phyloP scores from a whole-genome alignment of 768 basidiomycete genomes.

The Leccinellum rugosiceps region DNA sequence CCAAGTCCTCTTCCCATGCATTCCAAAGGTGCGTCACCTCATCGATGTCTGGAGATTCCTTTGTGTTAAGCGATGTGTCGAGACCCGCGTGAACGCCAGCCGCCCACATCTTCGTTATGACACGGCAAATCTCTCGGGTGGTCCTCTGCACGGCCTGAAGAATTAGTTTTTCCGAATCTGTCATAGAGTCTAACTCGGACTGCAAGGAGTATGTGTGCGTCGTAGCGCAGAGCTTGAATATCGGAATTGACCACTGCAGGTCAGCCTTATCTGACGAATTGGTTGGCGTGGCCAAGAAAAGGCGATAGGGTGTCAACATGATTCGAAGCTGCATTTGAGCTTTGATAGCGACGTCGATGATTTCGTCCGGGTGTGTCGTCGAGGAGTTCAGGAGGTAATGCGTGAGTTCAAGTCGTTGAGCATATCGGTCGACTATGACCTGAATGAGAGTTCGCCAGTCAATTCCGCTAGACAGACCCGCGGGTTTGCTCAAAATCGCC shows the following conservation, averaged over 20 bases:
- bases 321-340: conserved; percentile 23
- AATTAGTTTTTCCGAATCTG: conserved; percentile 29
- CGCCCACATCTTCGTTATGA: conserved; percentile 46
- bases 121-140: conserved; percentile 44
- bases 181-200: conserved; percentile 12
- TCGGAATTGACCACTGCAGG: conserved; percentile 28
- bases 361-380: not conserved
- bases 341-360: conserved; percentile 7
- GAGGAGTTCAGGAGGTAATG: conserved; percentile 19
- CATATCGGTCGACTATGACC: conserved; percentile 30
- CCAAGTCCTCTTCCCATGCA: conserved; percentile 36
- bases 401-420: conserved; percentile 28
- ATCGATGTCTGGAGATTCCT: not conserved
- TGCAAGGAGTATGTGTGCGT: conserved; percentile 21
- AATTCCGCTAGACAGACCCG: conserved; percentile 22
- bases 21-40: conserved; percentile 11
- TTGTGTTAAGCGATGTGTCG: conserved; percentile 8
- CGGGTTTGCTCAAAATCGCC: conserved; percentile 7
- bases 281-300: conserved; percentile 9
- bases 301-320: conserved; percentile 31
- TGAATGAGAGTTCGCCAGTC: conserved; percentile 35
- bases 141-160: conserved; percentile 32
- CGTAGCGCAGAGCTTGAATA: conserved; percentile 30
- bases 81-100: conserved; percentile 30
- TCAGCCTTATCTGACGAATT: not conserved